Percentiles rank a stretch among this genome's conserved stretches.
Evolutionary conservation across 2,329 filamentous ascomycete species (phyloP).

Genomic region (Phaeosphaeriaceae sp.): DNA sequence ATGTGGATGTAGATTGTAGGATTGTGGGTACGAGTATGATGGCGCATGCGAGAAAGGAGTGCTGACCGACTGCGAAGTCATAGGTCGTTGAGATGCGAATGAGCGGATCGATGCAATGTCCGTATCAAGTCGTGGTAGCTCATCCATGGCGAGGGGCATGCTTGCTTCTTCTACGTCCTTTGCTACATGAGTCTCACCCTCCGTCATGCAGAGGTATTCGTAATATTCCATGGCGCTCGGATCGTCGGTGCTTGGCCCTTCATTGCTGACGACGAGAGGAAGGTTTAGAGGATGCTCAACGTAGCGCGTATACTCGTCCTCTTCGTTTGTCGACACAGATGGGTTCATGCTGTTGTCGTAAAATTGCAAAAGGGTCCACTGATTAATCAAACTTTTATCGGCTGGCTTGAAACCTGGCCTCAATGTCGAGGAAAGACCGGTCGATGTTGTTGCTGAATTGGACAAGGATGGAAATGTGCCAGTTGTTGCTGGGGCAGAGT

Average conservation of each 20-base stretch:
- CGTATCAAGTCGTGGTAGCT: constrained; percentile 28
- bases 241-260: constrained; percentile 62
- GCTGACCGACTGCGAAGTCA: constrained; percentile 33
- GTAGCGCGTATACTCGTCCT: constrained; percentile 87
- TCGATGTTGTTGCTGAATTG: constrained; percentile 39
- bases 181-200: constrained; percentile 25
- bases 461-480: constrained; percentile 32
- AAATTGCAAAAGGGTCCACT: constrained; percentile 88
- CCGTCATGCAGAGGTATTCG: constrained; percentile 74
- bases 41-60: constrained; percentile 45
- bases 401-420: constrained; percentile 58
- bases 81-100: constrained; percentile 34
- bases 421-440: constrained; percentile 32
- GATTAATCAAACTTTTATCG: constrained; percentile 82
- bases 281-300: constrained; percentile 87
- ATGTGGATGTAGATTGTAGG: constrained; percentile 24
- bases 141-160: constrained; percentile 19
- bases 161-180: constrained; percentile 28
- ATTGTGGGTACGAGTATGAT: constrained; percentile 31
- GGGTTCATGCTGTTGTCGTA: constrained; percentile 87
- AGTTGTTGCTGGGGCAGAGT: constrained; percentile 21
- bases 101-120: constrained; percentile 37
- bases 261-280: constrained; percentile 78
- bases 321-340: constrained; percentile 76
- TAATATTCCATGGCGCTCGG: constrained; percentile 72